Base-by-base conservation (phyloP, 176 grass and related monocot species). In the Leersia perrieri region DNA sequence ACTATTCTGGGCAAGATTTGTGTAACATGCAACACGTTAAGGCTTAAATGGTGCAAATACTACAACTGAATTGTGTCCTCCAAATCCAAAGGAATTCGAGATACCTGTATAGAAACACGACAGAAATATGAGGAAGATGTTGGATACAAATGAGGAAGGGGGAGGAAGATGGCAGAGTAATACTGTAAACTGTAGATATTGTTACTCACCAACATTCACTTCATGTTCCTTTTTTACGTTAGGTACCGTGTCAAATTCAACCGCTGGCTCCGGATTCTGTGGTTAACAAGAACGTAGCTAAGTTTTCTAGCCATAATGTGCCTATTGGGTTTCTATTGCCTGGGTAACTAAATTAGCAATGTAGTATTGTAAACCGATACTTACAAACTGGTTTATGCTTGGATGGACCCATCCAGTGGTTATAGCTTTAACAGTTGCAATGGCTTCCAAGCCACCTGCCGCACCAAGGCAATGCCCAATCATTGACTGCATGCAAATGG, bases 401-500 rank as follows among this genome's bases (percentile, higher is more conserved):
- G 92, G 92, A 81, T 99, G 96, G 84, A 99, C 87, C 96, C 93
- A 95, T 79, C 92, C 96, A 27, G 92, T 95, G 60, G 36, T 95
- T 85, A 99, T 99, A n/a, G 96, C 88, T 91, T 95, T 99, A 60
- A 99, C 47, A 7, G 89, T 91, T 64, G 96, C 96, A 83, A 99
- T 99, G 49, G 92, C 96, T 82, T 99, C 96, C 76, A 99, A 81
- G 84, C 92, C 96, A n/a, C 96, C 96, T 66, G 96, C 72, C 65
- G 96, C 96, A 32, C 96, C 96, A 80, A 99, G 92, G 77, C 96
- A 99, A 76, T 99, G 96, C n/a, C 96, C 96, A 88, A 93, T 99
- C 89, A 99, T 99, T 64, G 96, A 99, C 96, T 99, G 85, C 74
- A 89, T 99, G 85, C 74, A 89, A 69, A 82, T 30, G 13, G 38